Evolutionary conservation across 345 rosid species (phyloP), one percentile per base, ranked within the genome.

Genomic region (Hibiscus syriacus): DNA sequence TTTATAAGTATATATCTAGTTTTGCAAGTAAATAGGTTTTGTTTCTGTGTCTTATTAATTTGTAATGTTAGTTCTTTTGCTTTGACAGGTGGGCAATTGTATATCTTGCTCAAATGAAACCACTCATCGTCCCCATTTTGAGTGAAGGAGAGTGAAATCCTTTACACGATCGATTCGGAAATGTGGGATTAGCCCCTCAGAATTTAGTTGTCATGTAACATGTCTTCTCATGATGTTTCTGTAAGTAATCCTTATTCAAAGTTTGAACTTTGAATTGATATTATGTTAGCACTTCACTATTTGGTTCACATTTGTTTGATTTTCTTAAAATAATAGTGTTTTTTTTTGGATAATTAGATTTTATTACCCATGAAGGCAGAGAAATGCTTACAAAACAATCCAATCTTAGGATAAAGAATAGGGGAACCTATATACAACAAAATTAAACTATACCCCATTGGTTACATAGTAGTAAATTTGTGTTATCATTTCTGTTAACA

Each of bases 21-120:
- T 27, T 55, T 14, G 6, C n/a, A 53, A 23, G 10, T 55, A 7
- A 55, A 4, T 1, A 38, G 53, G 6, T 25, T 17, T 48, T 43
- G 55, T 19, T 50, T 20, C 8, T 13, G 23, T 10, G 2, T 9
- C 58, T 72, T 62, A 20, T 59, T 64, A 13, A 19, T 48, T 23
- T 34, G 12, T 27, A 22, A 39, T 63, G 26, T 52, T 61, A 20
- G 49, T 52, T 32, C 14, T 49, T 64, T 58, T 73, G 29, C 25
- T 61, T 25, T 82, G 43, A 1, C 63, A 94, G 98, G 98, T 94
- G 97, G 96, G 98, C 99, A 10, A 94, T 94, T 78, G 99, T 94
- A 43, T 94, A 94, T 75, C 81, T 94, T 67, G 98, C 98, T 11
- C 99, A 94, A 76, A 86, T 94, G 99, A 91, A 94, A 66, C 99